A percentile compares a stretch with the other conserved stretches of the same genome.
Evolutionary conservation across 2,329 filamentous ascomycete species (phyloP).

Genomic region (Cladosporium colombiae): DNA sequence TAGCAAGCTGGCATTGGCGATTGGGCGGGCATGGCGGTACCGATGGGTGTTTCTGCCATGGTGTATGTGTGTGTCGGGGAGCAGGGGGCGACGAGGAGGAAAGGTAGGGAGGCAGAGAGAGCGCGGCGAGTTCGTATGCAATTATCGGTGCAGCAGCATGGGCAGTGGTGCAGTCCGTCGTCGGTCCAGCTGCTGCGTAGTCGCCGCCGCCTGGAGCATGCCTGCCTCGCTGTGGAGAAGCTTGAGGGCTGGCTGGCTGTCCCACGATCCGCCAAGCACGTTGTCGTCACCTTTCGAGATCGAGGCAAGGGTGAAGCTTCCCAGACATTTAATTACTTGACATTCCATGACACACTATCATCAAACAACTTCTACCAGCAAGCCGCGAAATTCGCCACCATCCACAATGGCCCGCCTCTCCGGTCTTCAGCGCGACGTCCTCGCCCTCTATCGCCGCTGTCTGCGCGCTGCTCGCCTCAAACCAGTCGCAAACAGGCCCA

Average conservation of each 20-base stretch:
- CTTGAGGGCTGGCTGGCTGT: background rate
- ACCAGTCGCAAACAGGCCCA: constrained; percentile 50
- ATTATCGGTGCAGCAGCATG: constrained; percentile 1
- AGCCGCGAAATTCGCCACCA: background rate
- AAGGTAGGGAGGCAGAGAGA: background rate
- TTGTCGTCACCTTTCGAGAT: constrained; percentile 14
- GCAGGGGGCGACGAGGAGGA: background rate
- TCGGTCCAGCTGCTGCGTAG: background rate
- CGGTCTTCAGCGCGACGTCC: constrained; percentile 85
- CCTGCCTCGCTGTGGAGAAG: constrained; percentile 7
- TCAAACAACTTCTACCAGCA: background rate
- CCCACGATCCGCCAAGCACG: constrained; percentile 16
- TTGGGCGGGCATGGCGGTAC: constrained; percentile 35
- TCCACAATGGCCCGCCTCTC: constrained; percentile 58
- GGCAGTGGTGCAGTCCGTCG: background rate
- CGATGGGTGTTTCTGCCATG: constrained; percentile 54
- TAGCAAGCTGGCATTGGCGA: constrained; percentile 22
- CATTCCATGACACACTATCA: background rate
- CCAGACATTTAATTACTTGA: too few relatives aligned
- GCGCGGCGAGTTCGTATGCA: background rate
- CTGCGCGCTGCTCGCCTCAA: constrained; percentile 80
- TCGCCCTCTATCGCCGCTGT: constrained; percentile 83
- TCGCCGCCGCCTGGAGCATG: constrained; percentile 14
- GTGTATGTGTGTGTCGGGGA: constrained; percentile 23
- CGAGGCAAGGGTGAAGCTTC: background rate